Base-by-base conservation (phyloP, 2,329 filamentous ascomycete species). In the Penicillium olsonii region DNA sequence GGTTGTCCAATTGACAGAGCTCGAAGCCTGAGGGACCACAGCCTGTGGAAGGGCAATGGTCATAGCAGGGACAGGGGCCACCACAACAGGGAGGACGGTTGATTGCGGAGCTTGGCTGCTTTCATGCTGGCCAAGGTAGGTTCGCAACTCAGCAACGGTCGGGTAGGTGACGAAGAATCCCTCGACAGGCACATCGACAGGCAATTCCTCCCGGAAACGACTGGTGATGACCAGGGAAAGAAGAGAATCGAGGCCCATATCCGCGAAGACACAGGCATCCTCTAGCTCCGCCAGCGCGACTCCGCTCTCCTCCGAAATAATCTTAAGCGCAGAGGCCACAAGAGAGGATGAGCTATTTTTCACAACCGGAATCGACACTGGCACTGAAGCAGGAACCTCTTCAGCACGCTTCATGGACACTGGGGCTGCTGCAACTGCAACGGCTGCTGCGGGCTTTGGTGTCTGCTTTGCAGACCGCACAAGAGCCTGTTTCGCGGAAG, bases 231-330 rank as follows among this genome's bases (percentile, higher is more conserved):
- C 45, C 18, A 58, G 44, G 7, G 53, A 53, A 33, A 51, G 18
- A 5, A 56, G 42, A 2, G 53, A 56, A 24, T 56, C 53, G 14
- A 56, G 45, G 10, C 53, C 55, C 18, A 49, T 48, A 24, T 58
- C 55, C 6, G 39, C 48, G 24, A 56, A 56, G 29, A 34, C 33
- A 3, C 40, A 48, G 9, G 52, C 51, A 12, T 45, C 34, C 2
- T 35, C 45, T 12, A 56, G 15, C 8, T 54, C 51, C 9, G 37
- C 42, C 6, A 54, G 15, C 3, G 48, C 38, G 2, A 47, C 20
- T 14, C 54, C 56, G 14, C 44, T 57, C 18, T 60, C 57, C 11
- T 57, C 54, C n/a, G 51, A 40, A 11, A 60, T 42, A 17, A 60
- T 53, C 20, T 29, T n/a, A 1, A 57, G 31, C 4, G 52, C 53